phyloP scores from a whole-genome alignment of 2,329 filamentous ascomycete genomes.

The Purpureocillium takamizusanense region DNA sequence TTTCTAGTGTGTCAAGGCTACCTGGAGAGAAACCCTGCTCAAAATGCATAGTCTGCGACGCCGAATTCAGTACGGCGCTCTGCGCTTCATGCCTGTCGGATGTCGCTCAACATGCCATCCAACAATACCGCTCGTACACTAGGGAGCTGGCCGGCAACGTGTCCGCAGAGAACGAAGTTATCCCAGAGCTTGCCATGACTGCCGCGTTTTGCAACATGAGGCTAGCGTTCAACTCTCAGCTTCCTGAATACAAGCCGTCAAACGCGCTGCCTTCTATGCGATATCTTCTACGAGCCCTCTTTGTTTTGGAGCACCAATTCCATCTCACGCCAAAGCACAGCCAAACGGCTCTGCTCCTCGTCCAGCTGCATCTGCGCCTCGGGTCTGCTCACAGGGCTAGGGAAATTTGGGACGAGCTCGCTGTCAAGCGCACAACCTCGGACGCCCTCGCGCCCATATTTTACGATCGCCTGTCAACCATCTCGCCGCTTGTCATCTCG shows the following conservation, averaged over 20 bases:
- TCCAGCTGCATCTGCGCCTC: conserved; percentile 41
- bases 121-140: conserved; percentile 7
- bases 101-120: conserved; percentile 13
- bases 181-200: conserved; percentile 25
- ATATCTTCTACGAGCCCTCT: conserved; percentile 36
- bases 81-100: conserved; percentile 14
- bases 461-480: conserved; percentile 43
- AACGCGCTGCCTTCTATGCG: conserved; percentile 11
- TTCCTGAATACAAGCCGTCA: conserved; percentile 3
- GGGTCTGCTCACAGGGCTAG: conserved; percentile 39
- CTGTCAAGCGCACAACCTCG: conserved; percentile 48
- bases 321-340: conserved; percentile 34
- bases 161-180: conserved; percentile 7
- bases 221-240: conserved; percentile 13
- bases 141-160: conserved; percentile 3
- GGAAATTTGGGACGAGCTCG: conserved; percentile 39
- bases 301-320: conserved; percentile 41
- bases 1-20: conserved; percentile 12
- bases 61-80: conserved; percentile 8
- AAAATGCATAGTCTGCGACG: conserved; percentile 15
- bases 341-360: conserved; percentile 37
- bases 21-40: conserved; percentile 11
- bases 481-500: conserved; percentile 33
- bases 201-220: conserved; percentile 24
- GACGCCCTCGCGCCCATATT: conserved; percentile 46